Conservation (phyloP, 2,329 filamentous ascomycete genomes). For the Fusarium incarnatum region DNA sequence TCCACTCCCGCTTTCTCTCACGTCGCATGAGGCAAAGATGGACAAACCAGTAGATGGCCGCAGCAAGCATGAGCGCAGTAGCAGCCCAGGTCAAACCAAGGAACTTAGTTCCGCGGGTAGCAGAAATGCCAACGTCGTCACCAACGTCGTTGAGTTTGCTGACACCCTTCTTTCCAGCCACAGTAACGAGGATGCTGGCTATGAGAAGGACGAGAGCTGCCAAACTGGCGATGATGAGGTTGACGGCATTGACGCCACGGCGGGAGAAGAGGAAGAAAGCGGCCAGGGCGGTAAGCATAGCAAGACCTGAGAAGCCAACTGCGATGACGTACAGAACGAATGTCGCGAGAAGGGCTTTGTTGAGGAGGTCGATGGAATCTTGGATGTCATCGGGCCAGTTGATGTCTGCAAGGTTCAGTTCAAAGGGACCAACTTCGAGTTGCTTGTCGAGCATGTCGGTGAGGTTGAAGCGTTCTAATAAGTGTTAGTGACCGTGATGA, state of each 20-base stretch:
- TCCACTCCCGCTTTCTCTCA: constrained; percentile 45
- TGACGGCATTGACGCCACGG: constrained; percentile 48
- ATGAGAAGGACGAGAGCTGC: constrained; percentile 54
- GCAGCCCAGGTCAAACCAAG: constrained; percentile 61
- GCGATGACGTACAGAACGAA: constrained; percentile 63
- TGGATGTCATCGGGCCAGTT: constrained; percentile 59
- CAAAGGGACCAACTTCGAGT: constrained; percentile 58
- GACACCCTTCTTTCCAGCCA: constrained; percentile 55
- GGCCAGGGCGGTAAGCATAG: constrained; percentile 55
- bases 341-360: constrained; percentile 60
- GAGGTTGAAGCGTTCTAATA: constrained; percentile 58
- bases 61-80: constrained; percentile 57
- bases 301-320: constrained; percentile 56
- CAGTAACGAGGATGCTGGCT: constrained; percentile 58
- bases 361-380: constrained; percentile 62
- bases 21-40: constrained; percentile 50
- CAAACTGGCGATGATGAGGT: constrained; percentile 53
- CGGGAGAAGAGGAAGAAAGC: constrained; percentile 51
- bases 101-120: constrained; percentile 58
- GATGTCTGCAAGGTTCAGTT: constrained; percentile 60
- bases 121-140: constrained; percentile 59
- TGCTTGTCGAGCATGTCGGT: constrained; percentile 60
- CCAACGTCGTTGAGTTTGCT: constrained; percentile 58
- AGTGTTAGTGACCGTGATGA: constrained; percentile 3
- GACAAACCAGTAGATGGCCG: constrained; percentile 56